Evolutionary conservation across 345 rosid genomes (phyloP).

Genomic region (Gynandropsis gynandra): DNA sequence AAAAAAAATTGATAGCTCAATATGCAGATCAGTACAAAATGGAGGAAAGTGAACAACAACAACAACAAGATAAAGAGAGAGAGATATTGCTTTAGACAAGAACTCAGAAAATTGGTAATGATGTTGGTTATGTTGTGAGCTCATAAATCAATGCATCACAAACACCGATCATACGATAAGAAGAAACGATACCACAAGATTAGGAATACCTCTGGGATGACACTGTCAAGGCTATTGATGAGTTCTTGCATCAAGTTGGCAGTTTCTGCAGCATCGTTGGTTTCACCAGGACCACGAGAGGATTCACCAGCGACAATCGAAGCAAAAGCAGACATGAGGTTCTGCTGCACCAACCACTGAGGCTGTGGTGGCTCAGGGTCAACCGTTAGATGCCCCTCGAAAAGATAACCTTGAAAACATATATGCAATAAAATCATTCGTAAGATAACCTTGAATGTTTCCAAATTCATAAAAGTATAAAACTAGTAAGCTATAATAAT

Average conservation of each 20-base stretch:
- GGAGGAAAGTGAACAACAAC: not conserved
- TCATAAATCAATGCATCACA: no score
- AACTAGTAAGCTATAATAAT: not conserved
- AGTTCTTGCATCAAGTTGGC: conserved; percentile 54
- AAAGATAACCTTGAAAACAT: conserved; percentile 56
- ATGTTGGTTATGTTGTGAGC: no score
- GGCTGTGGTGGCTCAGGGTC: conserved; percentile 95
- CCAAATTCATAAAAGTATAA: not conserved
- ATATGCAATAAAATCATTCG: not conserved
- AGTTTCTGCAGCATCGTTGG: conserved; percentile 31
- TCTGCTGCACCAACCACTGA: conserved; percentile 71
- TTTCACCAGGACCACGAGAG: conserved; percentile 30
- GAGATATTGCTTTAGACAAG: not conserved
- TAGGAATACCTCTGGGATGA: conserved; percentile 56
- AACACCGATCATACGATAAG: no score
- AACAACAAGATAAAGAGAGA: not conserved
- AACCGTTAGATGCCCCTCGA: conserved; percentile 91
- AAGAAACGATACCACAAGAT: conserved; percentile 5
- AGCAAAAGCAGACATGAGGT: conserved; percentile 54
- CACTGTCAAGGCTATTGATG: conserved; percentile 41
- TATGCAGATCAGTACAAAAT: conserved; percentile 5
- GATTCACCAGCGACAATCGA: conserved; percentile 51
- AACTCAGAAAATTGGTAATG: no score
- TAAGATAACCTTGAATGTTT: no score
- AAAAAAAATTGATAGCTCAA: not conserved